phyloP scores from a whole-genome alignment of 1,284 basidiomycete species.

The Vanrija sp. region DNA sequence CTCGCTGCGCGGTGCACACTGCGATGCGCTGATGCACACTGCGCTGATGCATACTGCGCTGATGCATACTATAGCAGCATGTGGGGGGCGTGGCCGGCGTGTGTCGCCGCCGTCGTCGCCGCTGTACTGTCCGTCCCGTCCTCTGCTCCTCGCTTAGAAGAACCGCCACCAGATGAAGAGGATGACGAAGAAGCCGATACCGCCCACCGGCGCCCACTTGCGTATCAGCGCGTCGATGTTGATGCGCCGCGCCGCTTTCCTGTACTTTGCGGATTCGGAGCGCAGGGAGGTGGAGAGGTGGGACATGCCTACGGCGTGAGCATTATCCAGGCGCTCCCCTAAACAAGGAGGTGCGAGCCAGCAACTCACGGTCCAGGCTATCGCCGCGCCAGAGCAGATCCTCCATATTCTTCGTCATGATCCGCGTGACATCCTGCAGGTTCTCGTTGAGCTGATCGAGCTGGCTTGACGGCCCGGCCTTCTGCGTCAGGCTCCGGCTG shows the following conservation, averaged over 20 bases:
- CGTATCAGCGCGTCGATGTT: slow-evolving; percentile 89
- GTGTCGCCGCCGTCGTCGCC: no score
- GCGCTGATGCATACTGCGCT: no score
- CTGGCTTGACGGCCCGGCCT: slow-evolving; percentile 46
- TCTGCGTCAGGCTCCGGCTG: slow-evolving; percentile 70
- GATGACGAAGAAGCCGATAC: slow-evolving; percentile 71
- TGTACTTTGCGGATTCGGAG: slow-evolving; percentile 95
- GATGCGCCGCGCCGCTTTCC: slow-evolving; percentile 91
- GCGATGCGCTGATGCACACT: no score
- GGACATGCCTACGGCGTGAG: slow-evolving; percentile 72
- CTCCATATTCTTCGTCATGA: slow-evolving; percentile 99
- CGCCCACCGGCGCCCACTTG: slow-evolving; percentile 89
- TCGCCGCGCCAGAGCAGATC: slow-evolving; percentile 72
- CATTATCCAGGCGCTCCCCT: background rate
- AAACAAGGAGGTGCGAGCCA: background rate
- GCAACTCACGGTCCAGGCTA: slow-evolving; percentile 29
- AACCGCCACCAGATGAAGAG: slow-evolving; percentile 92
- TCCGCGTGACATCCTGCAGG: slow-evolving; percentile 92
- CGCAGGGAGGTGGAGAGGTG: slow-evolving; percentile 94
- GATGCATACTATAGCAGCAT: no score
- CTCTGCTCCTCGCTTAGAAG: slow-evolving; percentile 38
- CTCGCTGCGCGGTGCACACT: no score
- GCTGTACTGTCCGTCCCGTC: no score
- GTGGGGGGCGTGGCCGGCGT: no score
- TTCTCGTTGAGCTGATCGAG: slow-evolving; percentile 92